Evolutionary conservation across 1,284 basidiomycete genomes (phyloP), one percentile per base, ranked within the genome.

Genomic region (Cutaneotrichosporon cutaneum): DNA sequence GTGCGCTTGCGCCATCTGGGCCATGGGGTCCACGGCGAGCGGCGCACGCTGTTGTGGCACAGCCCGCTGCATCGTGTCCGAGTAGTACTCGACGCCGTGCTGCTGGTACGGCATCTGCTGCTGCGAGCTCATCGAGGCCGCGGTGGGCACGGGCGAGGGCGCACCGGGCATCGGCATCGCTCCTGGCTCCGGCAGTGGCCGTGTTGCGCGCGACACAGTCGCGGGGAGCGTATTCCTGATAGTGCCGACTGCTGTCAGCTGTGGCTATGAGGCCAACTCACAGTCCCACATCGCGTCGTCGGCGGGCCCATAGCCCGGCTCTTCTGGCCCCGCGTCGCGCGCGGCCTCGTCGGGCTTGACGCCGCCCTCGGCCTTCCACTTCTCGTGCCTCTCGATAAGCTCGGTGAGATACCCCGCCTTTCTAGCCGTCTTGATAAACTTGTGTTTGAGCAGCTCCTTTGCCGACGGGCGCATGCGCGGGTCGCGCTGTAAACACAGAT

Each of bases 271-370:
- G 4, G 4, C 16, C 11, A 21, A 73, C 75, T 71, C 90, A 82
- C 96, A 97, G 77, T 96, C 94, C 94, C 94, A 97, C 27, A 95
- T 81, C 68, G 94, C 92, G 64, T 94, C 92, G 8, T 84, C 83
- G 63, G 91, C 90, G 84, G 91, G 74, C 47, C 71, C 65, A 42
- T 60, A 67, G 3, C 62, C 62, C 6, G 65, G 62, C 39, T 64
- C 65, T 30, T 58, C 52, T n/a, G 69, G 67, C 52, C 65, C 65
- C 4, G 58, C 60, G 27, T 72, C 67, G 22, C 63, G 61, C 52
- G 61, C 48, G 0, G 48, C 62, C 65, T 92, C 90, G 56, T 89
- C 88, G 8, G 82, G 79, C 54, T 87, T 84, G 45, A 86, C 88
- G 14, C 90, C 91, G n/a, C 90, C 92, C 74, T 92, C 92, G n/a